These are phyloP conservation scores for Talaromyces pinophilus DNA, from an alignment of 2,329 filamentous ascomycete species.

Conservation along the genomic window DNA sequence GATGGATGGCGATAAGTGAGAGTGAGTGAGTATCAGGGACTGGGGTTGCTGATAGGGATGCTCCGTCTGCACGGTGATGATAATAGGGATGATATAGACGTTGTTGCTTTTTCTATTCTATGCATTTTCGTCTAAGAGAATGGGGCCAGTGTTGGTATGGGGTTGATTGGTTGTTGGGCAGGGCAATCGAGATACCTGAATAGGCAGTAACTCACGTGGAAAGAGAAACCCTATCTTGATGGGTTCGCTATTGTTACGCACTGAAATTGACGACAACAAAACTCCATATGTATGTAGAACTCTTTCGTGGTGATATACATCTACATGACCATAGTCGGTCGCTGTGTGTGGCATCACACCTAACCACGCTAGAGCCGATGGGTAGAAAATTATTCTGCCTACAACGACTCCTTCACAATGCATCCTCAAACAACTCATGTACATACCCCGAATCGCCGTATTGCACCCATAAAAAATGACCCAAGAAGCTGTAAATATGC, in stretches of 20 bases:
- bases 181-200: not conserved
- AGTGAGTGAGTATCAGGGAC: not conserved
- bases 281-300: not conserved
- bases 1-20: not conserved
- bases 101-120: not conserved
- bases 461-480: not conserved
- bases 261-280: not conserved
- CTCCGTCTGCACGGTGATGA: not conserved
- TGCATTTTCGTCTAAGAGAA: not conserved
- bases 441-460: not conserved
- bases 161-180: not conserved
- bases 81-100: not conserved
- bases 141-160: not conserved
- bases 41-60: not conserved
- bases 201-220: not conserved
- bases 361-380: slow-evolving; percentile 1
- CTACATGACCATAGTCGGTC: not conserved
- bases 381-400: slow-evolving; percentile 2
- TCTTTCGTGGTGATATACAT: not conserved
- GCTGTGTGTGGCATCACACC: not conserved
- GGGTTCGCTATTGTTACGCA: not conserved
- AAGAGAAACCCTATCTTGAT: not conserved
- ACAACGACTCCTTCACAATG: not conserved
- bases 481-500: not conserved
- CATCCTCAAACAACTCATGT: not conserved